These are phyloP conservation scores for Candida pseudoglaebosa DNA, from an alignment of 805 yeast genomes.

Conservation along the genomic window DNA sequence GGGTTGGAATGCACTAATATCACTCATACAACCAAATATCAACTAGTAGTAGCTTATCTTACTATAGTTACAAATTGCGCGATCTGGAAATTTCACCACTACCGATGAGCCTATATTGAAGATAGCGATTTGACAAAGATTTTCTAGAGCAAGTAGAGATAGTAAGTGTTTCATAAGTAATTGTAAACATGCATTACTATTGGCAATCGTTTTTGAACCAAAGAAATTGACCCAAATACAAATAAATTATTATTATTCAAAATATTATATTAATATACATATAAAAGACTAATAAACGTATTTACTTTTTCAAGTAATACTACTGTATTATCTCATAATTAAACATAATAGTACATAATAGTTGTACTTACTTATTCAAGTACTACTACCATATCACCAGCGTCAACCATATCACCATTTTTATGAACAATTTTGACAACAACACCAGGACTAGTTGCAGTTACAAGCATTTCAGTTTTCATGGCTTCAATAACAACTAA, in stretches of 20 bases:
- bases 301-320: background rate
- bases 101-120: too few species aligned
- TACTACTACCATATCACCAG: constrained; percentile 93
- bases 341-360: background rate
- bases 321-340: background rate
- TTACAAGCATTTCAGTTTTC: constrained; percentile 96
- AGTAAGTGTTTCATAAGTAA: too few species aligned
- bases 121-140: too few species aligned
- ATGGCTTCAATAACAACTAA: constrained; percentile 92
- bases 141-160: too few species aligned
- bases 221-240: too few species aligned
- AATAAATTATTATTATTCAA: too few species aligned
- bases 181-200: too few species aligned
- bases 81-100: too few species aligned
- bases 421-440: constrained; percentile 69
- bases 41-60: background rate
- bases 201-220: too few species aligned
- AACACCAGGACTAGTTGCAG: constrained; percentile 66
- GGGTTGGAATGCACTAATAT: constrained; percentile 41
- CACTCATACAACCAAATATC: background rate
- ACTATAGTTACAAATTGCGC: too few species aligned
- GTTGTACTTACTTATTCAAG: constrained; percentile 34
- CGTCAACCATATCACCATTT: constrained; percentile 95
- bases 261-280: too few species aligned
- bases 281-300: too few species aligned